Evolutionary conservation across 2,329 filamentous ascomycete species (phyloP), one percentile per base, ranked within the genome.

Genomic region (Scedosporium boydii): DNA sequence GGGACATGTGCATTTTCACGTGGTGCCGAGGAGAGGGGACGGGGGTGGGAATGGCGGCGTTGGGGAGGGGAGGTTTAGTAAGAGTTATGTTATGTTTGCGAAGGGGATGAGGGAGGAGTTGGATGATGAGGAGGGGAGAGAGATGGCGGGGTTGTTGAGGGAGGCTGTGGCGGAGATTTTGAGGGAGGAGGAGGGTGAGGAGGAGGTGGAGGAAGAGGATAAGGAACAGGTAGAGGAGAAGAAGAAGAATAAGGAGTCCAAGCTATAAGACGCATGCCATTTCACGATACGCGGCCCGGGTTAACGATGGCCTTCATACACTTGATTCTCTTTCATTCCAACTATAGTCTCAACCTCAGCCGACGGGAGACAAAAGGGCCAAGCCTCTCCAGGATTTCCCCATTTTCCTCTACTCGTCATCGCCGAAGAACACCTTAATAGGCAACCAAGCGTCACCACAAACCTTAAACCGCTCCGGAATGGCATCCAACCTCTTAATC

Each of bases 1-100:
- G 1, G 89, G 89, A 23, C 93, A 98, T 74, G 88, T 96, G 58
- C 93, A 99, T 74, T 98, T 96, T 73, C 95, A 99, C 69, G 83
- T 98, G 60, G 96, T 99, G 41, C 93, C 93, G 0, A 79, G 93
- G 44, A 92, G 93, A 0, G 85, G 88, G 75, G 80, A 78, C 4
- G 71, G 76, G 53, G 77, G 76, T 68, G 83, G 83, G 63, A 80
- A 83, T 77, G 86, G 86, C 71, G 93, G 91, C 76, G 91, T 90
- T 1, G 75, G 87, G 12, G 90, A 89, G 75, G 80, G 78, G 6
- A 72, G 76, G 57, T 77, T 76, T 68, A 83, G 82, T 63, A 80
- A 83, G 77, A 87, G 86, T 71, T 93, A 91, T 76, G 91, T 87
- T 57, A 93, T 93, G 89, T 93, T 93, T 77, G 90, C 90, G 1